Base-by-base conservation (phyloP, 805 yeast genomes). In the Metschnikowia lochheadii region DNA sequence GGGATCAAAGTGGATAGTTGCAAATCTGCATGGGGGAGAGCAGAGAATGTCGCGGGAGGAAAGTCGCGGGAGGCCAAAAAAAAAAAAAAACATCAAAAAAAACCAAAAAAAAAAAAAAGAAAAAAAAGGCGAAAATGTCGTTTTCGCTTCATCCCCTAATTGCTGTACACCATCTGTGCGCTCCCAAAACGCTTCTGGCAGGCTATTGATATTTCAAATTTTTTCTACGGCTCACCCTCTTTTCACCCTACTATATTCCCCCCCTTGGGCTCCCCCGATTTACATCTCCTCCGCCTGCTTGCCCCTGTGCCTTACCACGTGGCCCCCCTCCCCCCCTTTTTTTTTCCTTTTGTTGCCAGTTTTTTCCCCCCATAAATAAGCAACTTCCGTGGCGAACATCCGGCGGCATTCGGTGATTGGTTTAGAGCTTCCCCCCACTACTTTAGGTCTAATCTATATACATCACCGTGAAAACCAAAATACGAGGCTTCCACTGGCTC, bases 121-220 rank as follows among this genome's bases (percentile, higher is more conserved):
- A 46, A 49, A 52, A 52, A 51, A 48, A 49, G 50, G 52, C 52
- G 56, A 55, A 53, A 55, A 55, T 55, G 58, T 55, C 58, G 58
- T 51, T 46, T 20, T 50, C 50, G 42, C 48, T 53, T 53, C 58
- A 55, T 55, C 58, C 58, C 58, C 56, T 55, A 55, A 55, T 55
- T 55, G 58, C 58, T 54, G 57, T 51, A 48, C 56, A 49, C 55
- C 55, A 51, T 46, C 55, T 52, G 52, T 52, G 55, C 55, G 55
- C 49, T 52, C 55, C 55, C 52, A 52, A 44, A 52, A 52, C 50
- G 50, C 32, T 45, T 49, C 44, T 46, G 55, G 52, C 40, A 18
- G 40, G 45, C 36, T 39, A 46, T 23, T 26, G 34, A 40, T 40
- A 42, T 43, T 29, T 23, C 49, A 46, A 49, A 49, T 46, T 52